Percentiles rank a stretch among this genome's conserved stretches.
phyloP scores from a whole-genome alignment of 2,329 filamentous ascomycete species.

The Leptographium galeiforme region DNA sequence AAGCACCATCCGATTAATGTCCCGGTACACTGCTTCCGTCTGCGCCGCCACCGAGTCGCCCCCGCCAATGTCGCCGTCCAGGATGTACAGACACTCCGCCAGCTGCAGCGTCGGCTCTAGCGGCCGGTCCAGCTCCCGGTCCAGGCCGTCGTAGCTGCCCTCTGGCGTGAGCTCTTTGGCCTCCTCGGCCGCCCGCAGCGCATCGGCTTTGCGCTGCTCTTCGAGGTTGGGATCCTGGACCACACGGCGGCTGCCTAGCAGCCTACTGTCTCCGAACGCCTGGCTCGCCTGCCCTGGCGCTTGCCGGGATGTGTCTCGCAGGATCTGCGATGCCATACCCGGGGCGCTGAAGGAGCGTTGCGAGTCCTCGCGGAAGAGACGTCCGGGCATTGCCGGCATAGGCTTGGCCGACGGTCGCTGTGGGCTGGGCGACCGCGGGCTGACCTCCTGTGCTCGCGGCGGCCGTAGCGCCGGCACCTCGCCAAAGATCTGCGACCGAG shows the following conservation, averaged over 20 bases:
- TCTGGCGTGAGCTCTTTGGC: conserved; percentile 47
- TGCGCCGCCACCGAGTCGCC: conserved; percentile 47
- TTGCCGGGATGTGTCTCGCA: conserved; percentile 24
- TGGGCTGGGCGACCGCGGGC: conserved; percentile 61
- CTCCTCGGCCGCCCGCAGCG: conserved; percentile 42
- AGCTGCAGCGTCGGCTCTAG: conserved; percentile 48
- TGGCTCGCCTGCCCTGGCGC: conserved; percentile 16
- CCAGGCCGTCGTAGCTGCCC: conserved; percentile 52
- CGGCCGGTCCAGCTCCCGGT: conserved; percentile 46
- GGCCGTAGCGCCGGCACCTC: conserved; percentile 42
- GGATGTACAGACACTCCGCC: conserved; percentile 46
- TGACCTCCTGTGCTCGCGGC: conserved; percentile 33
- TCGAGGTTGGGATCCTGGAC: conserved; percentile 34
- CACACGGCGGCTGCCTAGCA: conserved; percentile 21
- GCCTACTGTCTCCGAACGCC: neutral
- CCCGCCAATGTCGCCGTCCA: conserved; percentile 35
- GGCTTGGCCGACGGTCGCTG: conserved; percentile 24
- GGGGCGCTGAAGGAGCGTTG: conserved; percentile 48
- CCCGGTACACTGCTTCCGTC: conserved; percentile 57
- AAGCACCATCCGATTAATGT: conserved; percentile 90
- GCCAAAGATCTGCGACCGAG: conserved; percentile 36
- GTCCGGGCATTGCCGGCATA: conserved; percentile 14
- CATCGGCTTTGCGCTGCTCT: conserved; percentile 37
- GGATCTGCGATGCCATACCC: conserved; percentile 41
- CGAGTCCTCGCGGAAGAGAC: conserved; percentile 37